Conservation (phyloP, 345 rosid genomes). For the Orychophragmus violaceus region DNA sequence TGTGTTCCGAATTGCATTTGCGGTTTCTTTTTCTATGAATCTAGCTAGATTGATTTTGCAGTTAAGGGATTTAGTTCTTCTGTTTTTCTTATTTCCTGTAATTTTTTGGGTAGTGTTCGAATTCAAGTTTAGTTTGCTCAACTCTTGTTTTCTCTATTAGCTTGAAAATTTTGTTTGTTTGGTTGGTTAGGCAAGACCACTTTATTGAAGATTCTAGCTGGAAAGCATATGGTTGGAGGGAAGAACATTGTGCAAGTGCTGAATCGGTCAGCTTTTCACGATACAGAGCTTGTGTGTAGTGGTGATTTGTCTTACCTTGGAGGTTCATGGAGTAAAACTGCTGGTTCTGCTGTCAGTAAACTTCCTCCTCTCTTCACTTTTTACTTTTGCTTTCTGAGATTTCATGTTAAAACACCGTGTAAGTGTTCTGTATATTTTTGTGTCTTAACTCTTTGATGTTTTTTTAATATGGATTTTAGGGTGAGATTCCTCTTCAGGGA, state of each 20-base stretch:
- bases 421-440: not conserved
- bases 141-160: too few species aligned
- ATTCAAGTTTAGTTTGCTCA: too few species aligned
- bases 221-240: slow-evolving; percentile 97
- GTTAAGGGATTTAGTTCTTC: too few species aligned
- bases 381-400: not conserved
- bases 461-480: slow-evolving; percentile 32
- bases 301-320: slow-evolving; percentile 93
- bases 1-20: not conserved
- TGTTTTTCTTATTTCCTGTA: too few species aligned
- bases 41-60: not conserved
- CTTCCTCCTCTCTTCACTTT: not conserved
- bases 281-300: slow-evolving; percentile 76
- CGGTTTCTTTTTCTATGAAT: not conserved
- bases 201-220: slow-evolving; percentile 72
- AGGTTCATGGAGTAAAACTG: slow-evolving; percentile 92
- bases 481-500: slow-evolving; percentile 95
- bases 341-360: slow-evolving; percentile 83
- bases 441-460: not conserved
- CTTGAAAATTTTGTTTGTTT: too few species aligned
- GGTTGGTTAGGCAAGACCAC: slow-evolving; percentile 67
- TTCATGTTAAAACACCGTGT: not conserved
- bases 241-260: slow-evolving; percentile 73
- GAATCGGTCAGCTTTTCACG: slow-evolving; percentile 81
- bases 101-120: too few species aligned